phyloP scores from a whole-genome alignment of 805 yeast genomes.

The Nakazawaea populi region DNA sequence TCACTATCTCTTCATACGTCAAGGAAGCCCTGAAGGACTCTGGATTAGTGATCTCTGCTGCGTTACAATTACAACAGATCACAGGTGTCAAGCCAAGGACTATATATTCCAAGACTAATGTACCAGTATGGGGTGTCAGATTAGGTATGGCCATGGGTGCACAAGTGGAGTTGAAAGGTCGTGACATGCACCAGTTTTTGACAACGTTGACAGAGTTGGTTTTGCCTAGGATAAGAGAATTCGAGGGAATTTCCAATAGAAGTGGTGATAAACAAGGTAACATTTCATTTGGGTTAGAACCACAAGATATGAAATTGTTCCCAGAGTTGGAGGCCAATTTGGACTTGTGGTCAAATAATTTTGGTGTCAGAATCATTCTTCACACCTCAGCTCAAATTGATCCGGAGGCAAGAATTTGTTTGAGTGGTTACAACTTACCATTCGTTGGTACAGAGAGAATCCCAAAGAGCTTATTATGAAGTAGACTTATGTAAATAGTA shows the following conservation, averaged over 20 bases:
- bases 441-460: constrained; percentile 51
- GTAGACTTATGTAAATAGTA: neutral
- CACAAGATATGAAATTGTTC: constrained; percentile 73
- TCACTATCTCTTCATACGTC: constrained; percentile 72
- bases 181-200: constrained; percentile 80
- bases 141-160: constrained; percentile 92
- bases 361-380: constrained; percentile 79
- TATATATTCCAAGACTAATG: constrained; percentile 70
- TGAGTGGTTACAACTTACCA: constrained; percentile 80
- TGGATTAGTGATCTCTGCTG: constrained; percentile 70
- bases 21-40: constrained; percentile 64
- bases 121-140: constrained; percentile 81
- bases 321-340: constrained; percentile 92
- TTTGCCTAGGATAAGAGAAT: constrained; percentile 87
- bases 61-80: constrained; percentile 81
- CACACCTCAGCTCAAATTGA: constrained; percentile 90
- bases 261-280: constrained; percentile 86
- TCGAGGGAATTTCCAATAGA: constrained; percentile 66
- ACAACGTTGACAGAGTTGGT: constrained; percentile 87
- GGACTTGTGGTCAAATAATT: constrained; percentile 83
- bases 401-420: constrained; percentile 77
- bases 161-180: constrained; percentile 68
- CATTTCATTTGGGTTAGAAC: constrained; percentile 75
- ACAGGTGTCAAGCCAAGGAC: constrained; percentile 84
- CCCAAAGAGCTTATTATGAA: constrained; percentile 19